phyloP scores from a whole-genome alignment of 2,329 filamentous ascomycete genomes.

The Fusarium metavorans region DNA sequence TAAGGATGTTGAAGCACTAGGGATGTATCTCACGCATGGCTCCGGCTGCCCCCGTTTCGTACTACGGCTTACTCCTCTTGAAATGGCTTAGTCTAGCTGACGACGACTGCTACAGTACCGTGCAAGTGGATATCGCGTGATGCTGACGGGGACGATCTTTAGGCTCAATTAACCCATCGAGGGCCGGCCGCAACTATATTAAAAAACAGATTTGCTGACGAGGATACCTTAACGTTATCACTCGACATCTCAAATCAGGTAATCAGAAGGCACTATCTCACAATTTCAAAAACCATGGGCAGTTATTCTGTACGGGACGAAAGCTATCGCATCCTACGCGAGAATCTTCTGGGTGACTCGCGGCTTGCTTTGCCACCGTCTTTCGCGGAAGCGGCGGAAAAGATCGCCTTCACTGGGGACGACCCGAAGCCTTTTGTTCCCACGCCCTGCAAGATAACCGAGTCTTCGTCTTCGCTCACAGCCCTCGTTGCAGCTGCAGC shows the following conservation, averaged over 20 bases:
- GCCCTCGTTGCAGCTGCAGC: constrained; percentile 16
- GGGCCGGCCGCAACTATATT: no score
- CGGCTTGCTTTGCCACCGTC: not conserved
- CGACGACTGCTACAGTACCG: not conserved
- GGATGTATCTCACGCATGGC: not conserved
- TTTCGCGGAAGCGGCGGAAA: not conserved
- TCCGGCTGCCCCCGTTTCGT: not conserved
- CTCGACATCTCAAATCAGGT: not conserved
- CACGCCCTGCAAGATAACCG: constrained; percentile 27
- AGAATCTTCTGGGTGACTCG: not conserved
- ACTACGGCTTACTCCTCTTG: not conserved
- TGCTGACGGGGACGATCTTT: not conserved
- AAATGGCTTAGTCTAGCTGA: not conserved
- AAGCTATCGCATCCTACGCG: not conserved
- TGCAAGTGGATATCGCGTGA: not conserved
- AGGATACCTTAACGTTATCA: not conserved
- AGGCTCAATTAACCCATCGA: no score
- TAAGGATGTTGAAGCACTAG: not conserved
- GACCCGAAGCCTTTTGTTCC: constrained; percentile 23
- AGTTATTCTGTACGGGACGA: not conserved
- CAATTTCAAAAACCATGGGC: not conserved
- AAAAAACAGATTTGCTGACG: not conserved
- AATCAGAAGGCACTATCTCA: not conserved
- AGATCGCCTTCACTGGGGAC: not conserved
- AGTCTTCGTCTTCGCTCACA: constrained; percentile 17